phyloP scores from a whole-genome alignment of 2,329 filamentous ascomycete species.

The Colletotrichum sidae region DNA sequence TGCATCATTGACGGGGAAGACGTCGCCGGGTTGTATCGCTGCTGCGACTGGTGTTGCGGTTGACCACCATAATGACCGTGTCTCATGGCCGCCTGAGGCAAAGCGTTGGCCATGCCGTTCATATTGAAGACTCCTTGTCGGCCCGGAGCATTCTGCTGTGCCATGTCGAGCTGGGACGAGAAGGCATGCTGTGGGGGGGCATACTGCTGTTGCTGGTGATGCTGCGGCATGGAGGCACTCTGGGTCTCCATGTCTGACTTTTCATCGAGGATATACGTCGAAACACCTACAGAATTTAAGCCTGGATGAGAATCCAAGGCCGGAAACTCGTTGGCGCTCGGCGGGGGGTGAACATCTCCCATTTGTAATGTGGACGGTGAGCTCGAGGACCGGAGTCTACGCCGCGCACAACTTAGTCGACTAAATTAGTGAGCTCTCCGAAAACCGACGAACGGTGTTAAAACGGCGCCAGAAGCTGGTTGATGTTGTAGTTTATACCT shows the following conservation, averaged over 20 bases:
- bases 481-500: constrained; percentile 34
- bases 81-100: constrained; percentile 56
- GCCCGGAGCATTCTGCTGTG: constrained; percentile 41
- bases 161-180: constrained; percentile 56
- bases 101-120: constrained; percentile 55
- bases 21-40: constrained; percentile 45
- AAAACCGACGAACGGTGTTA: constrained; percentile 7
- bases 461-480: constrained; percentile 18
- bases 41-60: constrained; percentile 47
- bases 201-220: constrained; percentile 42
- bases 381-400: constrained; percentile 23
- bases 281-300: constrained; percentile 24
- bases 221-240: constrained; percentile 39
- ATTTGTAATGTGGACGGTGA: constrained; percentile 42
- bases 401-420: constrained; percentile 29
- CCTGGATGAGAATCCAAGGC: constrained; percentile 37
- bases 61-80: constrained; percentile 51
- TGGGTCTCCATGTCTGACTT: constrained; percentile 29
- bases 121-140: constrained; percentile 59
- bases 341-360: constrained; percentile 47
- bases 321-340: constrained; percentile 38
- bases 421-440: constrained; percentile 19
- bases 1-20: constrained; percentile 52
- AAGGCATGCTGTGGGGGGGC: constrained; percentile 52
- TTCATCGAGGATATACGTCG: constrained; percentile 19